These are phyloP conservation scores for Pseudocercospora musae DNA, from an alignment of 2,329 filamentous ascomycete species.

Conservation along the genomic window DNA sequence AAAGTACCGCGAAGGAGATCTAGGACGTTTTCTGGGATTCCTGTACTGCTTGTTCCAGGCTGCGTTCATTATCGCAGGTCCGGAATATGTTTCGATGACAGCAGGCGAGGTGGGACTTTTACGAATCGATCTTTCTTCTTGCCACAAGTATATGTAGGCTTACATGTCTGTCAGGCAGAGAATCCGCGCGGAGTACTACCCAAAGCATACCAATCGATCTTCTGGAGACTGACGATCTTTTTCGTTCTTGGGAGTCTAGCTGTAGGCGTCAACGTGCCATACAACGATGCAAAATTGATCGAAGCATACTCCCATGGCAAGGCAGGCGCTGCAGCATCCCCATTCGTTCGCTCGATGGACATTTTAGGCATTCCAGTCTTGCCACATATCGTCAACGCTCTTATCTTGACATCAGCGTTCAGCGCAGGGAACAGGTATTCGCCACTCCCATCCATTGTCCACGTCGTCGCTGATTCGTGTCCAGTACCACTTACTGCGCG, in stretches of 20 bases:
- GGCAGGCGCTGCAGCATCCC: conserved; percentile 61
- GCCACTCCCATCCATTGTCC: background rate
- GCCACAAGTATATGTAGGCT: background rate
- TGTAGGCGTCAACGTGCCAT: conserved; percentile 69
- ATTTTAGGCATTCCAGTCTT: conserved; percentile 60
- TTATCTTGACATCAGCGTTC: conserved; percentile 63
- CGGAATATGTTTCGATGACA: conserved; percentile 63
- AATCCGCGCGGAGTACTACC: conserved; percentile 67
- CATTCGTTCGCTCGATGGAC: conserved; percentile 65
- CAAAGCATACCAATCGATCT: conserved; percentile 72
- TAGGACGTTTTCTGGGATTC: conserved; percentile 75
- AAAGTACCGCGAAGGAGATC: conserved; percentile 59
- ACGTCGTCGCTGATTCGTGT: background rate
- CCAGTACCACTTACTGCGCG: conserved; percentile 40
- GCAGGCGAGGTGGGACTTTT: conserved; percentile 52
- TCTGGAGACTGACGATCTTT: conserved; percentile 72
- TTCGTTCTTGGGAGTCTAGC: conserved; percentile 71
- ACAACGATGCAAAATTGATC: conserved; percentile 62
- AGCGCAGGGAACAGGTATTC: conserved; percentile 54
- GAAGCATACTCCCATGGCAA: conserved; percentile 47
- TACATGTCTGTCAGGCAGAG: conserved; percentile 49
- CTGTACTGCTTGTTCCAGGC: conserved; percentile 70
- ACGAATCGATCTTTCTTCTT: too few species aligned
- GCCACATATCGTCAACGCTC: conserved; percentile 68
- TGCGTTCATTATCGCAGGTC: conserved; percentile 64